phyloP scores from a whole-genome alignment of 176 grass and related monocot genomes.

The Aegilops tauschii region DNA sequence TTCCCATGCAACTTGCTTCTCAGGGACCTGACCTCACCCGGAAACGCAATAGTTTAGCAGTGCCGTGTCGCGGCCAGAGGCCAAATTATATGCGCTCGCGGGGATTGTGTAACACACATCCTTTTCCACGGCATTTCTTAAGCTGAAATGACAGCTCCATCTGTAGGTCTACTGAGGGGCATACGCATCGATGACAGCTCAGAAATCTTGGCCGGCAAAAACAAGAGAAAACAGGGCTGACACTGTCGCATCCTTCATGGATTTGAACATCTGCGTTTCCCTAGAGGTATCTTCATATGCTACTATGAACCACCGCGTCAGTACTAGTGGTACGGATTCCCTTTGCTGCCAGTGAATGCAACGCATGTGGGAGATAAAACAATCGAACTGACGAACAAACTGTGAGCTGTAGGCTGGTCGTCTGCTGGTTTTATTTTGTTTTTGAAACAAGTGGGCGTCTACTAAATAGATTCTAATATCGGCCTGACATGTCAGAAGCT shows the following conservation, averaged over 20 bases:
- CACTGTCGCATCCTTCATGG: conserved; percentile 22
- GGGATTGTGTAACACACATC: conserved; percentile 25
- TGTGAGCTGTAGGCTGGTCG: not conserved
- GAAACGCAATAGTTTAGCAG: too few species aligned
- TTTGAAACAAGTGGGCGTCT: too few species aligned
- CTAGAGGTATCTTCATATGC: not conserved
- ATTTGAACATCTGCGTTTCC: conserved; percentile 2
- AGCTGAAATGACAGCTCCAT: conserved; percentile 36
- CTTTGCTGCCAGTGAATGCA: conserved; percentile 17
- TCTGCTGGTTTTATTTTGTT: too few species aligned
- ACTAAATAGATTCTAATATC: not conserved
- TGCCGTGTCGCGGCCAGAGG: too few species aligned
- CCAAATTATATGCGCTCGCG: not conserved
- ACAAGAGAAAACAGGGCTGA: not conserved
- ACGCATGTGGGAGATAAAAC: conserved; percentile 16
- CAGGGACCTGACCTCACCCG: too few species aligned
- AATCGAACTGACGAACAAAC: not conserved
- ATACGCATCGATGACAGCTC: conserved; percentile 29
- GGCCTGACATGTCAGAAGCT: conserved; percentile 18
- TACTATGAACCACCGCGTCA: not conserved
- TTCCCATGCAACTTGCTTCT: not conserved
- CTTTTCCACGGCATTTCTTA: not conserved
- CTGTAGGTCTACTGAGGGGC: conserved; percentile 29
- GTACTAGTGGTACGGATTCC: not conserved
- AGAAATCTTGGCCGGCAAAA: not conserved